Base-by-base conservation (phyloP, 148 eudicot genomes). In the Heliosperma pusillum region DNA sequence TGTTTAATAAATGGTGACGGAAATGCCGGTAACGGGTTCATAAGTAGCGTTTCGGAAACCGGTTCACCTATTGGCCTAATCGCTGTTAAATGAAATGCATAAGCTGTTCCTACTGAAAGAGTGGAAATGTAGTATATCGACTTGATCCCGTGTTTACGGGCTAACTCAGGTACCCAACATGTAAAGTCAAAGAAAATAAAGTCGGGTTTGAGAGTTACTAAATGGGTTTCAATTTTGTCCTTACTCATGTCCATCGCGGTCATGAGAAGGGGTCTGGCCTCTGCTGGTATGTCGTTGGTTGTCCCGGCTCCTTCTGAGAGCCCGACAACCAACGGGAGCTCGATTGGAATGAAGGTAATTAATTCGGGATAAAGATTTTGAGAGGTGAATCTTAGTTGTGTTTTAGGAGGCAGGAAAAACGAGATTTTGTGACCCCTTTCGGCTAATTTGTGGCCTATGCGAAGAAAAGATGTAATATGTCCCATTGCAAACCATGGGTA, bases 131-230 rank as follows among this genome's bases (percentile, higher is more conserved):
- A 83, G 21, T 42, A 21, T 1, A 86, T 20, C 24, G 81, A 58
- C 76, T 83, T 86, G 19, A 76, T 66, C 21, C 74, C 77, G 6
- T 64, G 66, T n/a, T 66, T 58, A 10, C 65, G 77, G 9, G 84
- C 83, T 33, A 87, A 5, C 0, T 53, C 26, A 0, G 90, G 90
- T 5, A 87, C 0, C 90, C 90, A 87, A 33, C 80, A 70, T 3
- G 82, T 61, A 10, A 87, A 78, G 77, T 87, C 89, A 60, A 22
- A 81, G 73, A 87, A 83, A 0, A 83, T 71, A n/a, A 79, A 57
- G 27, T 85, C 40, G 36, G 85, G 83, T 19, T 74, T 77, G 55
- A 85, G 72, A 4, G 50, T 33, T 25, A 26, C 10, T 19, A 82
- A 72, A 25, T 69, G 70, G 24, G 83, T 22, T 22, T 82, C 81